Base-by-base conservation (phyloP, 148 eudicot species). In the Rhododendron kiyosumense region DNA sequence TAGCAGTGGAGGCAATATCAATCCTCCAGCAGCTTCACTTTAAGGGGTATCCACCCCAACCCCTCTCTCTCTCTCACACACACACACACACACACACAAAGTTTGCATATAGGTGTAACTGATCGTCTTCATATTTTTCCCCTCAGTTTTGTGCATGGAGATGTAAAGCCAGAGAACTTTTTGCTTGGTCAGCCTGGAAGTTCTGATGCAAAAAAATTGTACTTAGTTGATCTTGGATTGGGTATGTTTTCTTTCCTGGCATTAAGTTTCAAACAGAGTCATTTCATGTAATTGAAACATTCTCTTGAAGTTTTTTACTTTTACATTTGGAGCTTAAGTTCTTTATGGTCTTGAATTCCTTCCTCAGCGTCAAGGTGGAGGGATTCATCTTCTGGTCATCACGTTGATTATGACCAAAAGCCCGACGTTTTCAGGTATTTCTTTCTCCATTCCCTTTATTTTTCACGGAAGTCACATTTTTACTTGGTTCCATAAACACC, bases 111-210 rank as follows among this genome's bases (percentile, higher is more conserved):
- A 32, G 71, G 8, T 51, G 10, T 6, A 17, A 14, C 12, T 57
- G n/a, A 24, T 17, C 24, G 1, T 71, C 17, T 74, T 77, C 32
- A 12, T 65, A 59, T 26, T 63, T 48, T 78, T 34, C 30, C 71
- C 41, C 83, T 87, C 89, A 90, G 94, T 76, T 92, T 87, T 91
- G 94, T 92, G 88, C 94, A 92, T 79, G 94, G 94, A 82, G 94
- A 91, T 86, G 92, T 92, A 2, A 92, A 92, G 89, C 94, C 94
- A 15, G 93, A 92, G 83, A 92, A 91, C 85, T 91, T 92, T 85
- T 90, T 92, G 88, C 92, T 92, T 85, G 94, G 94, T 87, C 93
- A 87, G 75, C 93, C 94, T 43, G 92, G 91, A 74, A 91, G 92
- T 46, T 34, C 90, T 52, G 84, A 89, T 82, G 93, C 87, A 82